Evolutionary conservation across 208 protist species (phyloP), one percentile per base, ranked within the genome.

Genomic region (Vickermania ingenoplastis): DNA sequence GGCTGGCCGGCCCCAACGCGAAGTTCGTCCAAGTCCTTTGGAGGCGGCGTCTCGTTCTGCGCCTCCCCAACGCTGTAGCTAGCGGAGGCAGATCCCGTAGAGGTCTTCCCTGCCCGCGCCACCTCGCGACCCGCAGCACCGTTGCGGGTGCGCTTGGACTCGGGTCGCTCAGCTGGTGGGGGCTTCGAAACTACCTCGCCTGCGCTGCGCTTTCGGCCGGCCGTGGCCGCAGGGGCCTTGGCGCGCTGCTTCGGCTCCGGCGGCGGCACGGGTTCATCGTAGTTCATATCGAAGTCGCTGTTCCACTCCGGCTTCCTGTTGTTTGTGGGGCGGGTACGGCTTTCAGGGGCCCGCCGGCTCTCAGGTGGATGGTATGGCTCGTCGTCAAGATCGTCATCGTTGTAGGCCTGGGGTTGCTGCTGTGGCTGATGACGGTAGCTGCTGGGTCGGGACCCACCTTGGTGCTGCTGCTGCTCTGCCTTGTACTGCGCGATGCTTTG

Each of bases 401-500:
- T 48, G 45, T 26, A 14, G n/a, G 31, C 11, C 1, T 58, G 29
- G 36, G 1, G 48, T 36, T 17, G 31, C 41, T 14, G 41, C 45
- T 52, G 26, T 59, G 5, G 53, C 14, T 17, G 3, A 22, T n/a
- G n/a, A n/a, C n/a, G n/a, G n/a, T n/a, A n/a, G n/a, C n/a, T n/a
- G n/a, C n/a, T n/a, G n/a, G n/a, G n/a, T n/a, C n/a, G n/a, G n/a
- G n/a, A n/a, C 50, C 23, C 29, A 31, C 1, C 5, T 23, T 65
- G 66, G 31, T 77, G 49, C 7, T 60, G 67, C 41, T 79, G 72
- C 57, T 91, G 83, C 51, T 86, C 56, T 13, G 66, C 56, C 65
- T 88, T 86, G 58, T 86, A 88, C 29, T 79, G 73, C 3, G 84
- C 84, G 67, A 91, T 91, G 59, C 80, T 88, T 25, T 73, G 78